Base-by-base conservation (phyloP, 2,329 filamentous ascomycete genomes). In the Aspergillus pseudoviridinutans region DNA sequence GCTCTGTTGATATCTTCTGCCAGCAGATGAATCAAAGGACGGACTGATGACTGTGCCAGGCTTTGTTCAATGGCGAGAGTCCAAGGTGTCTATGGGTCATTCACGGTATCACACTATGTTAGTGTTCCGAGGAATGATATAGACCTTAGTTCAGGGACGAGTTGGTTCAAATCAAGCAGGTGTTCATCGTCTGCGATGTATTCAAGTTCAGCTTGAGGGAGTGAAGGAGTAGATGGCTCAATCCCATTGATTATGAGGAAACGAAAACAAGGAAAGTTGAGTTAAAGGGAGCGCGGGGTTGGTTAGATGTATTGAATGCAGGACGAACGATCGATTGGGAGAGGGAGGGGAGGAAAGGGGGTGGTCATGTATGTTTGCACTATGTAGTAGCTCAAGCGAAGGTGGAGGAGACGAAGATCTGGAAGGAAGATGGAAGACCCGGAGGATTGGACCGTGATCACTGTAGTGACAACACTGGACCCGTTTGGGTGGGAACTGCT, bases 11-110 rank as follows among this genome's bases (percentile, higher is more conserved):
- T 63, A 59, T 64, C 66, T 66, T 75, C 73, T 75, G 71, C 73
- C 72, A 68, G 75, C 75, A 76, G 75, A 76, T 66, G 63, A 61
- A 66, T 57, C 56, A 64, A 66, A 63, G 68, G 65, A 66, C 54
- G 62, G 66, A 59, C 56, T 53, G 53, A 59, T 56, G 56, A 61
- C 60, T 60, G 51, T 57, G 54, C 28, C 46, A 46, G 55, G 54
- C 53, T 52, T 46, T 49, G 50, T 25, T 47, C 44, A 47, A 47
- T 47, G 24, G 22, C 44, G 24, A 47, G 22, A 24, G 20, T 47
- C 20, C 44, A 24, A 24, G 12, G 24, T 12, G 27, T 24, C 9
- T 47, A 47, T 24, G 22, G 10, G 22, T 47, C 44, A 47, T 47
- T 24, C 44, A 47, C 44, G 22, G 24, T 47, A 12, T 47, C 44